Percentiles rank a stretch among this genome's conserved stretches.
These are phyloP conservation scores for Neophaeococcomyces aloes DNA, from an alignment of 2,329 filamentous ascomycete genomes.

Conservation along the genomic window DNA sequence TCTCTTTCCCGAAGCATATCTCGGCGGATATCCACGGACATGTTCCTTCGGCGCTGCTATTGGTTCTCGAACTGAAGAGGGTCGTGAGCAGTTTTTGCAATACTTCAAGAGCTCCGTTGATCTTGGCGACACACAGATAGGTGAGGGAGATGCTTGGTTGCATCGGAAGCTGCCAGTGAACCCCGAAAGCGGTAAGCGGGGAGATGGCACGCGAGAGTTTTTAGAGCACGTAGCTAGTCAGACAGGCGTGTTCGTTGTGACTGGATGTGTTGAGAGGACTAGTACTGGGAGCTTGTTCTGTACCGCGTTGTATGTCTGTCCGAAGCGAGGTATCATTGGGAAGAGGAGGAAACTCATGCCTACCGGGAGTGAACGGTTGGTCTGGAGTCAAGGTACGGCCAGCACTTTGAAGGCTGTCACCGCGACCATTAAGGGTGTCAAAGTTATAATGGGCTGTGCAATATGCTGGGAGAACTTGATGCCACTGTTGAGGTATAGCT, in stretches of 20 bases:
- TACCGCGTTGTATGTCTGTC: slow-evolving; percentile 70
- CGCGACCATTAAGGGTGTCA: slow-evolving; percentile 67
- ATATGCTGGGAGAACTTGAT: slow-evolving; percentile 98
- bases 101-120: slow-evolving; percentile 76
- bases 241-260: slow-evolving; percentile 71
- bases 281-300: slow-evolving; percentile 74
- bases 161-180: slow-evolving; percentile 47
- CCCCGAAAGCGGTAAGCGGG: slow-evolving; percentile 42
- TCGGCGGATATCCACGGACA: slow-evolving; percentile 83
- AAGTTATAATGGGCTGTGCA: slow-evolving; percentile 69
- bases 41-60: slow-evolving; percentile 65
- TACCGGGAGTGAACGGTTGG: slow-evolving; percentile 69
- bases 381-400: slow-evolving; percentile 81
- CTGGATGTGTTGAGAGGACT: slow-evolving; percentile 66
- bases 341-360: slow-evolving; percentile 92
- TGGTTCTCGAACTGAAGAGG: slow-evolving; percentile 56
- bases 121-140: slow-evolving; percentile 64
- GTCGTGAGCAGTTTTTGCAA: slow-evolving; percentile 68
- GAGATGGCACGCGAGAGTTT: slow-evolving; percentile 69
- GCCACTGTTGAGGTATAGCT: slow-evolving; percentile 70
- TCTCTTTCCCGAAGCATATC: slow-evolving; percentile 82
- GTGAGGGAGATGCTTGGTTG: slow-evolving; percentile 64
- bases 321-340: slow-evolving; percentile 58
- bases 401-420: slow-evolving; percentile 68
- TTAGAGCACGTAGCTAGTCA: slow-evolving; percentile 66